Evolutionary conservation across 208 protist genomes (phyloP).

Genomic region (Wallacemonas rigidus): DNA sequence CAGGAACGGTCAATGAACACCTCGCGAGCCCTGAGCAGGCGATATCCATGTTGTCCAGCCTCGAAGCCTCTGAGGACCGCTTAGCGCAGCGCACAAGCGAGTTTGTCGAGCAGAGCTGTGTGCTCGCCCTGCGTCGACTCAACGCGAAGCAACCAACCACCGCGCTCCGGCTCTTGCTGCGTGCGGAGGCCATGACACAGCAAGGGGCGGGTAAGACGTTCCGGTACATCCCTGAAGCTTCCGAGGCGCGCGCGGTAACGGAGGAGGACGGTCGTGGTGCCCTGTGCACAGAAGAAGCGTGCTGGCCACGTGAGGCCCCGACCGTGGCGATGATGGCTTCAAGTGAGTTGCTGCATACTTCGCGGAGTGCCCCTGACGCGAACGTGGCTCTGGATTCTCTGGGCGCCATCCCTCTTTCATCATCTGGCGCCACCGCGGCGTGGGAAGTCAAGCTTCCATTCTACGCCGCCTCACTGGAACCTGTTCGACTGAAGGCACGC

Average conservation of each 20-base stretch:
- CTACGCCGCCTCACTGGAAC: slow-evolving; percentile 52
- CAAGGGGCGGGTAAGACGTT: slow-evolving; percentile 47
- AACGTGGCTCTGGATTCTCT: no score
- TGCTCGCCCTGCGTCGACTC: slow-evolving; percentile 54
- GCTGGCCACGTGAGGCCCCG: no score
- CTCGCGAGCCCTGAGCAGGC: neutral
- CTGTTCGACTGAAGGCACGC: slow-evolving; percentile 33
- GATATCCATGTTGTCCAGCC: neutral
- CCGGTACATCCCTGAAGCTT: slow-evolving; percentile 34
- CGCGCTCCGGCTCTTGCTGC: slow-evolving; percentile 53
- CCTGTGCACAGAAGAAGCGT: no score
- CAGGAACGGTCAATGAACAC: no score
- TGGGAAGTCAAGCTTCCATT: slow-evolving; percentile 58
- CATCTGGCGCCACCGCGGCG: slow-evolving; percentile 1
- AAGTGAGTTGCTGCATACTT: no score
- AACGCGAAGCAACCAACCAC: slow-evolving; percentile 62
- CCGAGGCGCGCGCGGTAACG: slow-evolving; percentile 21
- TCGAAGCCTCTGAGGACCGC: slow-evolving; percentile 8
- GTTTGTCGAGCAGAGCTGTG: slow-evolving; percentile 34
- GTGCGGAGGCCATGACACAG: slow-evolving; percentile 38
- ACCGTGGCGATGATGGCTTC: no score
- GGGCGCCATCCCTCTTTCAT: no score
- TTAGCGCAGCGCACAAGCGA: slow-evolving; percentile 14
- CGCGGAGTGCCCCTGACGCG: no score
- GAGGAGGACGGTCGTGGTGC: neutral